Evolutionary conservation across 768 basidiomycete species (phyloP).

Genomic region (Crucibulum laeve): DNA sequence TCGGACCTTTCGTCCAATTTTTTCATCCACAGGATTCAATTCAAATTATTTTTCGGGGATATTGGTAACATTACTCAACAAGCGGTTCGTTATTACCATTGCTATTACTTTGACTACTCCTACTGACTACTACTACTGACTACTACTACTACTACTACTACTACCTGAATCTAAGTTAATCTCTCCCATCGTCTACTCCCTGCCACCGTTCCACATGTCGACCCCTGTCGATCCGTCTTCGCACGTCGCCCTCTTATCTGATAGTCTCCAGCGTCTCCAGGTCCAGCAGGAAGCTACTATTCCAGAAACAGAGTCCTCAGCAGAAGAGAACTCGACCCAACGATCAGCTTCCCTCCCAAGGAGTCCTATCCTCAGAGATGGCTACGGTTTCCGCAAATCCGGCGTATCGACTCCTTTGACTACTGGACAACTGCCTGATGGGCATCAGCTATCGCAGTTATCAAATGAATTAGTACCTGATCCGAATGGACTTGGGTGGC

Average conservation of each 20-base stretch:
- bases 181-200: constrained; percentile 1
- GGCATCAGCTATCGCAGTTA: constrained; percentile 29
- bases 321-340: constrained; percentile 6
- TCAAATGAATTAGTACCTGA: constrained; percentile 40
- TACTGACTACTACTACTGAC: no score
- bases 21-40: no score
- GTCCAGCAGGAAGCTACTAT: constrained; percentile 15
- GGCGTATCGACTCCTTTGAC: constrained; percentile 60
- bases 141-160: constrained; percentile 1
- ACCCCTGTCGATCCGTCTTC: constrained; percentile 11
- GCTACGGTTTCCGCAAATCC: constrained; percentile 80
- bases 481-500: constrained; percentile 88
- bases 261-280: constrained; percentile 45
- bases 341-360: constrained; percentile 11
- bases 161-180: background rate
- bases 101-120: no score
- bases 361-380: constrained; percentile 52
- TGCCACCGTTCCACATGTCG: constrained; percentile 9
- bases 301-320: constrained; percentile 8
- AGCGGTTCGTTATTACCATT: no score
- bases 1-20: no score
- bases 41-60: no score
- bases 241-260: constrained; percentile 31
- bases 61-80: no score
- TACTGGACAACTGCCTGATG: constrained; percentile 27